Evolutionary conservation across 768 basidiomycete genomes (phyloP).

Genomic region (Amanita exitialis): DNA sequence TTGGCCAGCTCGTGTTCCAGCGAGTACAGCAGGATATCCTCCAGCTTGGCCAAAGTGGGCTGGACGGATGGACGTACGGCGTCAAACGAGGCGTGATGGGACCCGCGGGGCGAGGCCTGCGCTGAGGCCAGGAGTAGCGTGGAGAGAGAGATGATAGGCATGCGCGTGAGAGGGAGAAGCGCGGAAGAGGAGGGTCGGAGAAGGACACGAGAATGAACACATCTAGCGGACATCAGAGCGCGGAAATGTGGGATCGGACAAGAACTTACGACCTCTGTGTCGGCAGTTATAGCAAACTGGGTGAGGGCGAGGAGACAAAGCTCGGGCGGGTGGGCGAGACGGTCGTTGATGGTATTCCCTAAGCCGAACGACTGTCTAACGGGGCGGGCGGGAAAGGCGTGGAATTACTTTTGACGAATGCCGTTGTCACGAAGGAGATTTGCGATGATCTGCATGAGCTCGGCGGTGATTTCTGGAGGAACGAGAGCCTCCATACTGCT

Average conservation of each 20-base stretch:
- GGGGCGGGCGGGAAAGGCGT: not conserved
- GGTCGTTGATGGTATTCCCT: slow-evolving; percentile 74
- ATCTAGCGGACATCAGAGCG: slow-evolving; percentile 38
- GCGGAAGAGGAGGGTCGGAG: no score
- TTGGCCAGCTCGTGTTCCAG: no score
- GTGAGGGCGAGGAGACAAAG: slow-evolving; percentile 69
- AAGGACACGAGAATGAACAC: no score
- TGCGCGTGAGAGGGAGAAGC: no score
- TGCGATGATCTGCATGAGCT: slow-evolving; percentile 76
- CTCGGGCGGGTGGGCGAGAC: slow-evolving; percentile 72
- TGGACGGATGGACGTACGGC: no score
- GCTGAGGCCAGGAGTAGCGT: no score
- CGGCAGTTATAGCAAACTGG: slow-evolving; percentile 68
- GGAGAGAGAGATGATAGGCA: no score
- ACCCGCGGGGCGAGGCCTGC: slow-evolving; percentile 10
- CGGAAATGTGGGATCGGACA: slow-evolving; percentile 21
- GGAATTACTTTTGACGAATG: slow-evolving; percentile 54
- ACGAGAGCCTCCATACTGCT: slow-evolving; percentile 35
- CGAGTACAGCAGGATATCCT: no score
- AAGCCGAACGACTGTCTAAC: slow-evolving; percentile 39
- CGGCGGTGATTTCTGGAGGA: slow-evolving; percentile 60
- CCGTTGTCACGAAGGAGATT: slow-evolving; percentile 80
- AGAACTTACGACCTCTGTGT: slow-evolving; percentile 52
- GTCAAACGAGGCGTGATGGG: no score
- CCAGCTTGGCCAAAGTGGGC: no score